Base-by-base conservation (phyloP, 768 basidiomycete genomes). In the Gloeopeniophorella convolvens region DNA sequence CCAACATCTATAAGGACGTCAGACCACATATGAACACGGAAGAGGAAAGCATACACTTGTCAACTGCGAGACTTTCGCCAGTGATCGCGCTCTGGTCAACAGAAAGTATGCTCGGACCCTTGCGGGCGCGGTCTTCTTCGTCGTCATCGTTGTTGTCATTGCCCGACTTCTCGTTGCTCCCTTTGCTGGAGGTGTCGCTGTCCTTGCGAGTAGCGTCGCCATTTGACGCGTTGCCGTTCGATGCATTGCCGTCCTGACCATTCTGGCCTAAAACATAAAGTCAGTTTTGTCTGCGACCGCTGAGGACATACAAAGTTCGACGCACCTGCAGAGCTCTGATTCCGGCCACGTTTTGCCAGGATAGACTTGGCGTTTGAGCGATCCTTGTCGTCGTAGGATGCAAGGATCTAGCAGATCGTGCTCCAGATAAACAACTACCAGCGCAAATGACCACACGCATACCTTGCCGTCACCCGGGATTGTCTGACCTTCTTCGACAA, bases 1-100 rank as follows among this genome's bases (percentile, higher is more conserved):
- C 69, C 72, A 27, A 72, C 45, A 45, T 62, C 58, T 59, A 32
- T 15, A 8, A 15, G 27, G 2, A 9, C 8, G 26, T 49, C 13
- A 45, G 30, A 24, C 27, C 6, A n/a, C 10, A 21, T 20, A 15
- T 26, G 18, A 28, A 42, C 21, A 16, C 12, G 18, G 16, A 15
- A 28, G 12, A 48, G 20, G 32, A n/a, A 27, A 45, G 24, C 3
- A 18, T 56, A 56, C 51, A 73, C 55, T 76, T 76, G 57, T 75
- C 72, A 20, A 70, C 69, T 10, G 74, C 71, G 12, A 76, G 65
- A 16, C 68, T 70, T 57, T 76, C 74, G 27, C 73, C 73, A 0
- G 73, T 74, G 42, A 74, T 72, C 13, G 72, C 72, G 26, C 66
- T 68, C 55, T 76, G 74, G 55, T 76, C 74, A 28, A 72, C 69